Base-by-base conservation (phyloP, 169 alveolate species). In the Fabrea salina region DNA sequence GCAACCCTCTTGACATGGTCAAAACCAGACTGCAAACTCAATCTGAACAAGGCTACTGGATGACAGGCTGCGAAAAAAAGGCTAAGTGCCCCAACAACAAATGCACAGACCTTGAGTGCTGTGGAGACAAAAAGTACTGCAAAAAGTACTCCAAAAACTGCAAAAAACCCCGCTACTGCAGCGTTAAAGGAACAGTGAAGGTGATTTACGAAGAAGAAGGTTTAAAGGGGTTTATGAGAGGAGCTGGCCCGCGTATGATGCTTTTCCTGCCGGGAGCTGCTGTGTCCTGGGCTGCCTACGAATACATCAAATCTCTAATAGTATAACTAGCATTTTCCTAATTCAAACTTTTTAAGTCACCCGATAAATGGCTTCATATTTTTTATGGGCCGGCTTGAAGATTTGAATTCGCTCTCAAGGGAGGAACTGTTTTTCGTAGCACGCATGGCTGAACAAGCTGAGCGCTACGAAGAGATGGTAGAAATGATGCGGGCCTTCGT, bases 401-500 rank as follows among this genome's bases (percentile, higher is more conserved):
- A 51, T 51, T 33, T 51, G 37, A 22, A 30, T 22, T n/a, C 39
- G 37, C 59, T 51, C 59, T 51, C 59, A 51, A 82, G 80, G 75
- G 95, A 88, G 51, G 94, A 92, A 83, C 79, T 83, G 57, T 80
- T 92, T 54, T 88, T 83, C 78, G 59, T 92, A 50, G 98, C 99
- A 75, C 97, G 98, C 90, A 96, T 98, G 61, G 99, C 99, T 16
- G 99, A 98, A 92, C 99, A 98, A 91, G 98, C 99, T 41, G 99
- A 98, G 91, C 97, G 99, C 89, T 98, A 96, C 86, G 99, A 98
- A 82, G 99, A 98, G 85, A 97, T 92, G 99, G 96, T 93, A 33
- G 84, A 82, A 56, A 89, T 87, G 83, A 87, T 92, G 86, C 84
- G 87, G 71, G 91, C 84, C 47, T 89, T 89, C 53, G 89, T 91